Evolutionary conservation across 768 basidiomycete genomes (phyloP), one percentile per base, ranked within the genome.

Genomic region (Candolleomyces efflorescens): DNA sequence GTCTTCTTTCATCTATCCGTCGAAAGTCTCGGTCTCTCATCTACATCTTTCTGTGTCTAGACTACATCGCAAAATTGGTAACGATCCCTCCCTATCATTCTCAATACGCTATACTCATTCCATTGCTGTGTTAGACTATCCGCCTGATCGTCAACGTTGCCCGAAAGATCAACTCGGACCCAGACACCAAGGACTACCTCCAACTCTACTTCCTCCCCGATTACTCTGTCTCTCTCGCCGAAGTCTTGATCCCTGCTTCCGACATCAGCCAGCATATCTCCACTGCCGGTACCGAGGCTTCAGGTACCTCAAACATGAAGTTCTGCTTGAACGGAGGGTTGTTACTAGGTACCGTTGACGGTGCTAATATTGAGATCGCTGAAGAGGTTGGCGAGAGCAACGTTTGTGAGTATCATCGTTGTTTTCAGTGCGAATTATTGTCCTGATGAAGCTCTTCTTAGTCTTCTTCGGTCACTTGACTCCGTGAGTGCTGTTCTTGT

Each of bases 261-360:
- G 94, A 98, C 70, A 90, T 98, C 75, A 89, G 86, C 60, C 92
- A 97, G 68, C 96, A 98, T 71, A 98, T 99, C 71, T 94, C 92
- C 22, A 98, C 96, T 13, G 97, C 96, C 3, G 96, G 96, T 38
- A 98, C 96, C 2, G 94, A 98, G 68, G 88, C 89, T 11, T 85
- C 84, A 1, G 88, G 86, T 36, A 89, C 88, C 41, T 89, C 86
- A 6, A 92, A 90, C 74, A 90, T 91, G 88, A 90, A 90, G 72
- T 93, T 98, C 73, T 90, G 90, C 64, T 69, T 96, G 53, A 94
- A 94, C 64, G 96, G 96, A 38, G 94, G 93, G 20, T 75, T 98
- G 49, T 76, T 98, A 13, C 71, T 95, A 48, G 94, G 92, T 47
- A 94, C 93, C 26, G 90, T 91, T 58, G 93, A 99, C 73, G 96